These are phyloP conservation scores for Pulicaria dysenterica DNA, from an alignment of 129 eudicot genomes.

Conservation along the genomic window DNA sequence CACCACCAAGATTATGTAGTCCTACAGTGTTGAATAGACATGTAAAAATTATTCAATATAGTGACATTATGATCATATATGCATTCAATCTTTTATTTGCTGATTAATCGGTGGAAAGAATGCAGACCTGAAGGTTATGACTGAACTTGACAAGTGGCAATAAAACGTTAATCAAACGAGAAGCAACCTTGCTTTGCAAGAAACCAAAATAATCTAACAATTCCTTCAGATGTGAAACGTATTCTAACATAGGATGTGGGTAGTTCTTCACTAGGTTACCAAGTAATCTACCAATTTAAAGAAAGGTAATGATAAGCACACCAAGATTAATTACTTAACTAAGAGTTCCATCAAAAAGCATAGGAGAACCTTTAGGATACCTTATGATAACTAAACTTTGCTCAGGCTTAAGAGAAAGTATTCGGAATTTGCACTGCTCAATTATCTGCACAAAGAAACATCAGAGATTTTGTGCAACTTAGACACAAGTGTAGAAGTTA, in stretches of 20 bases:
- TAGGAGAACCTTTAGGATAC: slow-evolving; percentile 29
- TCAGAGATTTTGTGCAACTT: slow-evolving; percentile 23
- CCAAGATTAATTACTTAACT: slow-evolving; percentile 1
- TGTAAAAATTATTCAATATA: slow-evolving; percentile 1
- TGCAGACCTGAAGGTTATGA: slow-evolving; percentile 70
- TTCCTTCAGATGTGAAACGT: slow-evolving; percentile 70
- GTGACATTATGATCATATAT: slow-evolving; percentile 1
- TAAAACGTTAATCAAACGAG: slow-evolving; percentile 49
- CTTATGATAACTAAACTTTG: slow-evolving; percentile 56
- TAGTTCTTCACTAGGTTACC: slow-evolving; percentile 50
- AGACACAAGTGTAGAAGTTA: neutral
- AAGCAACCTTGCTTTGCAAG: slow-evolving; percentile 60
- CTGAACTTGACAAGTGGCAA: slow-evolving; percentile 66
- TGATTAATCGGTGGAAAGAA: slow-evolving; percentile 15
- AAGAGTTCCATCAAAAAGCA: slow-evolving; percentile 1
- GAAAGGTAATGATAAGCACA: slow-evolving; percentile 9
- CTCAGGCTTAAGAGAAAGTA: slow-evolving; percentile 71
- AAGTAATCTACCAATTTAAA: slow-evolving; percentile 46
- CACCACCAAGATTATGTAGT: slow-evolving; percentile 70
- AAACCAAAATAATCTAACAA: slow-evolving; percentile 72
- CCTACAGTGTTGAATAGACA: slow-evolving; percentile 40
- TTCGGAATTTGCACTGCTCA: slow-evolving; percentile 72
- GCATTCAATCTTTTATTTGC: neutral
- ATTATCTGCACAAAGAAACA: slow-evolving; percentile 51
- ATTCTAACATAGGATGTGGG: slow-evolving; percentile 68